These are phyloP conservation scores for Pseudogymnoascus sp. DNA, from an alignment of 2,329 filamentous ascomycete genomes.

Conservation along the genomic window DNA sequence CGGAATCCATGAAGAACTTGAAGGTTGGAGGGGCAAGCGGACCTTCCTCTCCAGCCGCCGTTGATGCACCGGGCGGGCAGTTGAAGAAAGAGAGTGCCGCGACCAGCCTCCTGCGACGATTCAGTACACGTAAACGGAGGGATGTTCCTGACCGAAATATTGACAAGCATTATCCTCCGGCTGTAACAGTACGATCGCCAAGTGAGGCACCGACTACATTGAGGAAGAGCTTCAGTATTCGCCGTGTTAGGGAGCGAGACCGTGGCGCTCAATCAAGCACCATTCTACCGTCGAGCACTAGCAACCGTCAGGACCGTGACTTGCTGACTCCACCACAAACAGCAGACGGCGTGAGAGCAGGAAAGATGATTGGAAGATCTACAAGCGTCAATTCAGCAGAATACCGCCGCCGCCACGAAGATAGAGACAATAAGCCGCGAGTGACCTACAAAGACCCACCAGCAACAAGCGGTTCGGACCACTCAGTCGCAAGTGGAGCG, in stretches of 20 bases:
- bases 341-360: conserved; percentile 51
- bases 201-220: conserved; percentile 57
- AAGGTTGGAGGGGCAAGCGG: conserved; percentile 45
- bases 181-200: conserved; percentile 72
- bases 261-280: conserved; percentile 40
- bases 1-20: conserved; percentile 63
- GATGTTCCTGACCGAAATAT: conserved; percentile 54
- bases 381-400: conserved; percentile 90
- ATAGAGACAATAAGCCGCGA: conserved; percentile 46
- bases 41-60: conserved; percentile 40
- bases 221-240: conserved; percentile 85
- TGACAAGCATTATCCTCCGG: conserved; percentile 62
- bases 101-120: conserved; percentile 73
- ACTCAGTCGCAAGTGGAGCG: conserved; percentile 41
- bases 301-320: conserved; percentile 68
- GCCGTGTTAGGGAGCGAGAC: conserved; percentile 47
- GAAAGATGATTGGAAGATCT: conserved; percentile 71
- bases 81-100: conserved; percentile 82
- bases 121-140: conserved; percentile 77
- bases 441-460: conserved; percentile 56
- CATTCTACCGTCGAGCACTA: conserved; percentile 49
- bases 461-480: conserved; percentile 71
- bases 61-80: conserved; percentile 52
- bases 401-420: conserved; percentile 57
- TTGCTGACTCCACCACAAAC: conserved; percentile 67